Conservation (phyloP, 139 green algal genomes). For the Yamagishiella unicocca region DNA sequence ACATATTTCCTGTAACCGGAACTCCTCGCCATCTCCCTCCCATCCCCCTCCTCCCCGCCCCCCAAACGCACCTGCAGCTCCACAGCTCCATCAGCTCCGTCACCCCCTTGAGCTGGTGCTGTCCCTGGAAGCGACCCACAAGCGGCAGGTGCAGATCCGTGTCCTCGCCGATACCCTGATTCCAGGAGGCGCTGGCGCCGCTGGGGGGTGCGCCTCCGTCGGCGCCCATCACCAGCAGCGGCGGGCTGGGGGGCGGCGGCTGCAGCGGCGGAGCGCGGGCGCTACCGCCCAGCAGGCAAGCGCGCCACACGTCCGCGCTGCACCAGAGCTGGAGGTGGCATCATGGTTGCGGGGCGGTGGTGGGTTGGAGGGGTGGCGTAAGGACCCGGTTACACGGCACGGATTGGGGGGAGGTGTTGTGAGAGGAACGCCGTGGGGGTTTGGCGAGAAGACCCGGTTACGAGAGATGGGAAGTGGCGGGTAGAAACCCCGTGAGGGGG, state of each 20-base stretch:
- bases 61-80: neutral
- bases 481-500: neutral
- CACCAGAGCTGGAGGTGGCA: slow-evolving; percentile 24
- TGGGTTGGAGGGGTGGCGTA: neutral
- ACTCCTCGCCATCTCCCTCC: neutral
- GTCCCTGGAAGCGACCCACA: neutral
- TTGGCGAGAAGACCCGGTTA: neutral
- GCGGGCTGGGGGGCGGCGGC: neutral
- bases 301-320: slow-evolving; percentile 32
- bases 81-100: slow-evolving; percentile 25
- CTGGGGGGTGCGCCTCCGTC: too few relatives aligned
- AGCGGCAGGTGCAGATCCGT: neutral
- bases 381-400: too few relatives aligned
- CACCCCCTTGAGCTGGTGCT: slow-evolving; percentile 29
- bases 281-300: neutral
- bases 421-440: neutral
- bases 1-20: neutral
- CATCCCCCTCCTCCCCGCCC: neutral
- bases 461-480: too few relatives aligned
- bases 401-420: too few relatives aligned
- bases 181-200: neutral
- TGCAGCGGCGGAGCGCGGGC: neutral
- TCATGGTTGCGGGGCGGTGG: too few relatives aligned
- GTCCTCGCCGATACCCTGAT: neutral
- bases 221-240: neutral